Evolutionary conservation across 495 filamentous ascomycete genomes (phyloP).

Genomic region (Hyaloscypha hepaticicola): DNA sequence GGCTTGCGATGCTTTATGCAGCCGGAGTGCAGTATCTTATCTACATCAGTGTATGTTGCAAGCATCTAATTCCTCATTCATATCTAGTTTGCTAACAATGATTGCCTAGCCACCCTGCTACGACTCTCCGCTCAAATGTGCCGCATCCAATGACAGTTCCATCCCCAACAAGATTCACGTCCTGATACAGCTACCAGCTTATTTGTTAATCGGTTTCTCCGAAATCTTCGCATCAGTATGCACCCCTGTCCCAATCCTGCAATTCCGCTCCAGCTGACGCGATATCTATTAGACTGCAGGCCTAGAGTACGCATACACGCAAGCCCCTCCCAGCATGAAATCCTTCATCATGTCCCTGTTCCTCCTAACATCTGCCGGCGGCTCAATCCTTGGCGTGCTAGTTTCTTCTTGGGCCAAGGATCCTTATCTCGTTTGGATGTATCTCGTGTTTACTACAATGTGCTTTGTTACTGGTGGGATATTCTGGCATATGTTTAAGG

Average conservation of each 20-base stretch:
- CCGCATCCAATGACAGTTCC: conserved; percentile 20
- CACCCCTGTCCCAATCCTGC: background rate
- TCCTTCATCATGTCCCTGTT: conserved; percentile 68
- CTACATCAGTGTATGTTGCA: conserved; percentile 48
- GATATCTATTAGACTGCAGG: conserved; percentile 35
- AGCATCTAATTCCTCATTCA: background rate
- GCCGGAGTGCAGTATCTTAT: conserved; percentile 67
- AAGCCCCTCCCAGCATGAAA: conserved; percentile 75
- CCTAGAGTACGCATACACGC: conserved; percentile 71
- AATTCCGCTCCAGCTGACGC: background rate
- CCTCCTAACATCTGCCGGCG: conserved; percentile 69
- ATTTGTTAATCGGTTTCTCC: conserved; percentile 38
- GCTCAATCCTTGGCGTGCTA: conserved; percentile 66
- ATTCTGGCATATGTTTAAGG: conserved; percentile 62
- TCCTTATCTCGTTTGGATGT: conserved; percentile 65
- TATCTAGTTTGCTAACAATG: background rate
- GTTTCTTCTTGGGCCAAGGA: conserved; percentile 64
- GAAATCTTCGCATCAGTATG: conserved; percentile 45
- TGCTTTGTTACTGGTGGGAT: conserved; percentile 53
- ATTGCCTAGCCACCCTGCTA: conserved; percentile 45
- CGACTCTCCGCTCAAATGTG: conserved; percentile 41
- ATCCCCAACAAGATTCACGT: conserved; percentile 40
- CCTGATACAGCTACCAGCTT: conserved; percentile 36
- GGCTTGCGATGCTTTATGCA: conserved; percentile 62
- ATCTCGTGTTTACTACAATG: conserved; percentile 60